Conservation (phyloP, 1,139 yeast genomes). For the Nakaseomyces delphensis region DNA sequence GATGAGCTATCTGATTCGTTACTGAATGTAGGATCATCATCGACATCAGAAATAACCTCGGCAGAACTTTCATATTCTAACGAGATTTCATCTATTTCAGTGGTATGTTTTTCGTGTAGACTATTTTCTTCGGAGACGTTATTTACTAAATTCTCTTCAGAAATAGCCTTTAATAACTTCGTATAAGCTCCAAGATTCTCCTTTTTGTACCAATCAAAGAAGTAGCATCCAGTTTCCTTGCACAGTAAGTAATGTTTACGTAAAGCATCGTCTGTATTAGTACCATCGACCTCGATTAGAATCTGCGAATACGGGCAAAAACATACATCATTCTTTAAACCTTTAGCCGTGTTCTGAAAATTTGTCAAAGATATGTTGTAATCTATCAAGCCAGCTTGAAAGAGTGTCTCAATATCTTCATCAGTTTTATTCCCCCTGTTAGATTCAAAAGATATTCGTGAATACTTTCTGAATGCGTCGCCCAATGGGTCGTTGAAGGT, state of each 20-base stretch:
- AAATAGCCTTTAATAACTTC: not conserved
- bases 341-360: conserved; percentile 13
- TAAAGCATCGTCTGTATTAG: conserved; percentile 8
- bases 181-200: not conserved
- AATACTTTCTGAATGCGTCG: conserved; percentile 11
- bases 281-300: conserved; percentile 13
- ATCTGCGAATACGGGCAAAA: conserved; percentile 25
- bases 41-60: not conserved
- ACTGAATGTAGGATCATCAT: not conserved
- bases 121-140: not conserved
- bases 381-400: conserved; percentile 21
- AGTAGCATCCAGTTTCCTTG: conserved; percentile 21
- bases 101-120: not conserved
- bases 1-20: not conserved
- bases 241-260: conserved; percentile 17
- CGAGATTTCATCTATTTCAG: not conserved
- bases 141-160: not conserved
- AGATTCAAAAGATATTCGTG: conserved; percentile 15
- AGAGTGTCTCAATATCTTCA: not conserved
- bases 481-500: conserved; percentile 17
- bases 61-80: not conserved
- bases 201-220: conserved; percentile 12
- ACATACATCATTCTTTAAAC: conserved; percentile 13
- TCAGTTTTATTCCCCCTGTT: conserved; percentile 4
- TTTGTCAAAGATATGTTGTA: conserved; percentile 23